Evolutionary conservation across 1,284 basidiomycete genomes (phyloP), one percentile per base, ranked within the genome.

Genomic region (Apiotrichum laibachii): DNA sequence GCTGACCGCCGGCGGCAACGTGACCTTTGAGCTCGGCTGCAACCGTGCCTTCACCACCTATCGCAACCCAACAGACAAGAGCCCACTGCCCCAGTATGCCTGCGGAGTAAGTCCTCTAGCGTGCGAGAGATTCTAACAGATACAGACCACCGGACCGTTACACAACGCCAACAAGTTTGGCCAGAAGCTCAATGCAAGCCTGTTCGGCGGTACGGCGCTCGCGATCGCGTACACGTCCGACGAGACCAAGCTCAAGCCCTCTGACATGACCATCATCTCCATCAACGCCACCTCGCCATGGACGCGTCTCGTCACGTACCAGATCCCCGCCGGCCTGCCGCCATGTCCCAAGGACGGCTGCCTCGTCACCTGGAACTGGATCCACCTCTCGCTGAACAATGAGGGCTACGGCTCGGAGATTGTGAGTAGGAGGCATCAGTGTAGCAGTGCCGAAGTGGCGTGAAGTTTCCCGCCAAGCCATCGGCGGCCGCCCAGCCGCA

Each of bases 201-300:
- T 26, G 18, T 53, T 53, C 13, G 62, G 62, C 37, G 62, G 62
- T 11, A 58, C 62, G 10, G 56, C 59, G 13, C 53, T 63, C 26
- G 53, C 53, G 12, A 63, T 63, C 48, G 56, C 59, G 6, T 60
- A 60, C 56, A 53, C 56, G 34, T 50, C 50, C 18, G 62, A 63
- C 50, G 43, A 45, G 11, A 19, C 19, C n/a, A 31, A 18, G 0
- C 45, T 89, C 7, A 71, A 83, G 65, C 87, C 86, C 0, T 82
- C 82, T 42, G 86, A 89, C 73, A 85, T 90, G 63, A 81, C 82
- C 2, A 77, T 89, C 31, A 88, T 89, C 76, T 85, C 83, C 59
- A 82, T 87, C 31, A 89, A 89, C 72, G 84, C 86, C 31, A 85
- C 56, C 16, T 60, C 58, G 21, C 62, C 62, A n/a, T 63, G 62